Conservation (phyloP, 441 rosid species). For the Caryocar brasiliense region DNA sequence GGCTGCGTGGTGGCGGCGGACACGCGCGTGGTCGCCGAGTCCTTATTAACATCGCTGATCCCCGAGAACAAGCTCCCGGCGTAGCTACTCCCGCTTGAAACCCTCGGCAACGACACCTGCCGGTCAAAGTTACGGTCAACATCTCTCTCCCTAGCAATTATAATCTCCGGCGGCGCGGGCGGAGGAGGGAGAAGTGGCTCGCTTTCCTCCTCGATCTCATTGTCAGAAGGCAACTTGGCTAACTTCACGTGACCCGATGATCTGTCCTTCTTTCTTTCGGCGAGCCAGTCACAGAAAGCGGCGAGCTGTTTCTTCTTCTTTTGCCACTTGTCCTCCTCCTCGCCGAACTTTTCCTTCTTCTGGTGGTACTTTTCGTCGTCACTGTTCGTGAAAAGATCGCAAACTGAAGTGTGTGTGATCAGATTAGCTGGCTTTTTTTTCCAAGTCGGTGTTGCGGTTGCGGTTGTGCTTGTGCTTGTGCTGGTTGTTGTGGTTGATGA, state of each 20-base stretch:
- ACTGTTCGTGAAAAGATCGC: constrained; percentile 48
- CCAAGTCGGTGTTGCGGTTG: background rate
- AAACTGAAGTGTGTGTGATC: constrained; percentile 13
- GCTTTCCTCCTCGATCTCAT: constrained; percentile 32
- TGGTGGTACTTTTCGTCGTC: constrained; percentile 31
- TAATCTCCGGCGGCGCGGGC: constrained; percentile 12
- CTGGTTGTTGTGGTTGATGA: background rate
- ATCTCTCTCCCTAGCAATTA: constrained; percentile 21
- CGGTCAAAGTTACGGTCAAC: constrained; percentile 53
- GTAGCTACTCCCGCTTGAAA: constrained; percentile 81
- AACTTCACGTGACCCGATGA: constrained; percentile 35
- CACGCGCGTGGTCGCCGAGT: constrained; percentile 26
- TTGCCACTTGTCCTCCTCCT: constrained; percentile 21
- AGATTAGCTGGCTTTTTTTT: background rate
- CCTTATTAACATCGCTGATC: constrained; percentile 53
- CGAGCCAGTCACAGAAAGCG: constrained; percentile 59
- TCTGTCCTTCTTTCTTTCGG: constrained; percentile 44
- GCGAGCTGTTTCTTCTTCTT: constrained; percentile 50
- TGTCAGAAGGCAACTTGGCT: constrained; percentile 10
- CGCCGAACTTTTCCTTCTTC: constrained; percentile 33
- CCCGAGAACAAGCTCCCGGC: constrained; percentile 80
- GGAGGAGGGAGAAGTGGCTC: constrained; percentile 33
- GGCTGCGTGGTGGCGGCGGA: constrained; percentile 25
- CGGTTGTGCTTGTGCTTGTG: constrained; percentile 14
- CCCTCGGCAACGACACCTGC: constrained; percentile 61